Conservation (phyloP, 345 rosid species). For the Rhodomyrtus tomentosa region DNA sequence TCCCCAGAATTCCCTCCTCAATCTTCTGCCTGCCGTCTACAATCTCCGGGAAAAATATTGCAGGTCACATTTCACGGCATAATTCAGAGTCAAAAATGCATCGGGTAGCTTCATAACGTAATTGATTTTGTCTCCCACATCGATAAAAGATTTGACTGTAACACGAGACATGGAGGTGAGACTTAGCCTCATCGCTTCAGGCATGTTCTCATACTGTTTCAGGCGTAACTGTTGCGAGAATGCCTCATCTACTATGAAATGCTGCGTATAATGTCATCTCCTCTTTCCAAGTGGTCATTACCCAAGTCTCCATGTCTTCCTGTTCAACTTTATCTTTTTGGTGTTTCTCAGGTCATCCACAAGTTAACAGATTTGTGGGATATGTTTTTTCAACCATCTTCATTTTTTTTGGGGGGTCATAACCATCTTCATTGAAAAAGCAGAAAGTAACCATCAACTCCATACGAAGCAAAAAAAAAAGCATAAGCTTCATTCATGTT, state of each 20-base stretch:
- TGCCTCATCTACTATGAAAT: not conserved
- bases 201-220: not conserved
- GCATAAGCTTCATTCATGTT: not conserved
- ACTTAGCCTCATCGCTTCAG: not conserved
- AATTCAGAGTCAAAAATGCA: not conserved
- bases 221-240: not conserved
- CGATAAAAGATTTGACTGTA: not conserved
- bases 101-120: not conserved
- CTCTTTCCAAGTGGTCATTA: not conserved
- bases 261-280: not conserved
- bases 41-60: not conserved
- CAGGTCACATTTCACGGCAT: not conserved
- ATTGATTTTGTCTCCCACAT: not conserved
- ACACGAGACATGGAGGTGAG: not conserved
- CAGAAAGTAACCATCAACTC: not conserved
- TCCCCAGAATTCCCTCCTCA: not conserved
- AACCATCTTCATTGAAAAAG: not conserved
- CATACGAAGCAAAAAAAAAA: not conserved
- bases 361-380: not conserved
- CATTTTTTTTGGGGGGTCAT: not conserved
- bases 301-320: not conserved
- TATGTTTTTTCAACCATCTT: not conserved
- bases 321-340: not conserved
- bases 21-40: not conserved
- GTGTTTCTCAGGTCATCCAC: not conserved